Conservation (phyloP, 305 asterid species). For the Fraxinus sp. region DNA sequence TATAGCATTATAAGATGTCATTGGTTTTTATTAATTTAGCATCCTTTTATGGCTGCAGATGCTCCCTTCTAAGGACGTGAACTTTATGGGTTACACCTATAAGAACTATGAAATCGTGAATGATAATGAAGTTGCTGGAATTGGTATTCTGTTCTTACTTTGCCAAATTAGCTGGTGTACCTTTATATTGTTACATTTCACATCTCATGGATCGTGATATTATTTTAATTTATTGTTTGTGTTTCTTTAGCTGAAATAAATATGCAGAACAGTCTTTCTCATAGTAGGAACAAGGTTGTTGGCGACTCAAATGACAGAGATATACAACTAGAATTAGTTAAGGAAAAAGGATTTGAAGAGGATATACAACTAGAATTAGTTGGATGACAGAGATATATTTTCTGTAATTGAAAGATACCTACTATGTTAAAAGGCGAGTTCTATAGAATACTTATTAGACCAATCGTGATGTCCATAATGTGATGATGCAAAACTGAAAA, state of each 20-base stretch:
- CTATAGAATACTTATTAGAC: neutral
- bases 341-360: neutral
- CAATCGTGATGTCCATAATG: neutral
- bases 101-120: constrained; percentile 88
- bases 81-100: constrained; percentile 90
- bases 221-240: neutral
- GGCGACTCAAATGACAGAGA: neutral
- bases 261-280: neutral
- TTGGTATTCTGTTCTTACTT: constrained; percentile 44
- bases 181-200: neutral
- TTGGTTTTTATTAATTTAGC: constrained; percentile 11
- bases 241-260: neutral
- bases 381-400: neutral
- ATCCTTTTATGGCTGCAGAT: constrained; percentile 53
- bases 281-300: neutral
- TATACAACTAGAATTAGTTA: neutral
- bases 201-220: neutral
- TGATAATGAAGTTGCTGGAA: constrained; percentile 83
- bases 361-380: neutral
- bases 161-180: constrained; percentile 9
- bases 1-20: neutral
- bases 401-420: neutral
- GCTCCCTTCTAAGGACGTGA: constrained; percentile 90
- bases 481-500: neutral
- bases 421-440: neutral